phyloP scores from a whole-genome alignment of 805 yeast species.

The Candida railenensis region DNA sequence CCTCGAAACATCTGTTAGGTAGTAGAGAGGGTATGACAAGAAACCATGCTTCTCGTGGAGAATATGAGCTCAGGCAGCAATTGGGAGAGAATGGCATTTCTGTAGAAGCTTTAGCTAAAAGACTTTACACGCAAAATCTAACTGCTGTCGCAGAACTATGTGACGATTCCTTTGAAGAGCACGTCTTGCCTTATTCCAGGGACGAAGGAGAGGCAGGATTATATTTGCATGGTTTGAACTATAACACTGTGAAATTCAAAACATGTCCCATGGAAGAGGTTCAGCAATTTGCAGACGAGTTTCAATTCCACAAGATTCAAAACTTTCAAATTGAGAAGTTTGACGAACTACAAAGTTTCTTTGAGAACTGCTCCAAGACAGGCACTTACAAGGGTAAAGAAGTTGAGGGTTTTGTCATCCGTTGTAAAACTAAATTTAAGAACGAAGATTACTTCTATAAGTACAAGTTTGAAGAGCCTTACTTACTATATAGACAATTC shows the following conservation, averaged over 20 bases:
- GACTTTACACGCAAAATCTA: constrained; percentile 47
- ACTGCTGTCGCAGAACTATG: constrained; percentile 94
- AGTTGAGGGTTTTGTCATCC: constrained; percentile 90
- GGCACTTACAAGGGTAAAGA: constrained; percentile 74
- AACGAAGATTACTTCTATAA: constrained; percentile 72
- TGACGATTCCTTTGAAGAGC: constrained; percentile 93
- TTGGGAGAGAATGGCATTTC: constrained; percentile 23
- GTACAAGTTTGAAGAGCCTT: constrained; percentile 94
- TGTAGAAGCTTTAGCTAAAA: constrained; percentile 35
- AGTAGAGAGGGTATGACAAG: constrained; percentile 43
- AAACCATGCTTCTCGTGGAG: constrained; percentile 79
- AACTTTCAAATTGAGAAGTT: constrained; percentile 41
- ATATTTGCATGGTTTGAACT: constrained; percentile 86
- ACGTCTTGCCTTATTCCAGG: constrained; percentile 69
- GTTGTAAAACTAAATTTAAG: constrained; percentile 45
- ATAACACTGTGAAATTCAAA: constrained; percentile 58
- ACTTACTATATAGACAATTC: constrained; percentile 84
- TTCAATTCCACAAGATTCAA: constrained; percentile 69
- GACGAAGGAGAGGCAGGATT: constrained; percentile 63
- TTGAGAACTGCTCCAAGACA: constrained; percentile 55
- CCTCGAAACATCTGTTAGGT: constrained; percentile 88
- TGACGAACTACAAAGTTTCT: constrained; percentile 44
- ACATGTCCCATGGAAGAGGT: constrained; percentile 69
- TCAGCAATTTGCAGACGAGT: constrained; percentile 53
- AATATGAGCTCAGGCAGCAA: constrained; percentile 54